These are phyloP conservation scores for Coelastrella sp. DNA, from an alignment of 139 green algal genomes.

Conservation along the genomic window DNA sequence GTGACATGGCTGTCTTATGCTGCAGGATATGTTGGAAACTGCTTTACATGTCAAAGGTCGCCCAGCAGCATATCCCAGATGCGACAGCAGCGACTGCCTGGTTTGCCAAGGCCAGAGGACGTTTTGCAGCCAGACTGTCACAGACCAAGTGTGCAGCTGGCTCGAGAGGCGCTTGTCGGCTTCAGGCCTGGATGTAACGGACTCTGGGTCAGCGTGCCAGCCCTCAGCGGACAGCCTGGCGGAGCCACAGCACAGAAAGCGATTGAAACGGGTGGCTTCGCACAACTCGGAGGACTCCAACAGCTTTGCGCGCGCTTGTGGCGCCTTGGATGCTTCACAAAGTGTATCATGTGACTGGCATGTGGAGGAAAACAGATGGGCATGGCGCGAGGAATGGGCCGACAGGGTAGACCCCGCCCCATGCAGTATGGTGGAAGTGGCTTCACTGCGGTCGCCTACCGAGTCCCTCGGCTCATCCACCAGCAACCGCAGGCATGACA, in stretches of 20 bases:
- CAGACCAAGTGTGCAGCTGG: constrained; percentile 18
- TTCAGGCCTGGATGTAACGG: not conserved
- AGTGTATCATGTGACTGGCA: not conserved
- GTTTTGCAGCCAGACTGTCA: constrained; percentile 24
- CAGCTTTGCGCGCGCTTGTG: not conserved
- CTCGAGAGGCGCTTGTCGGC: constrained; percentile 27
- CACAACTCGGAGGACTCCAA: not conserved
- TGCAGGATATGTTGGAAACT: constrained; percentile 24
- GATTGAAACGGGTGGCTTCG: constrained; percentile 9
- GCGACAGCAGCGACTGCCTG: constrained; percentile 58
- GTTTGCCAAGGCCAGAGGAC: constrained; percentile 51
- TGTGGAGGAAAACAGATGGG: not conserved
- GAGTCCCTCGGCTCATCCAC: not conserved
- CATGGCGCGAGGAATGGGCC: constrained; percentile 1
- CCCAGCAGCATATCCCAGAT: constrained; percentile 9
- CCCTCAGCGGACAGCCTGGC: not conserved
- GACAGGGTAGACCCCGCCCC: constrained; percentile 10
- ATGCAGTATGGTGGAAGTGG: constrained; percentile 13
- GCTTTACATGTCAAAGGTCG: not conserved
- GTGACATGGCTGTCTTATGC: not conserved
- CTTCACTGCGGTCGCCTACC: constrained; percentile 3
- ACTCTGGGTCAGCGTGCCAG: not conserved
- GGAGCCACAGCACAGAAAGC: constrained; percentile 9
- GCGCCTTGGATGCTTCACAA: not conserved
- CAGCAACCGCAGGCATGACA: constrained; percentile 46